Base-by-base conservation (phyloP, 2,329 filamentous ascomycete genomes). In the Nothophoma quercina region DNA sequence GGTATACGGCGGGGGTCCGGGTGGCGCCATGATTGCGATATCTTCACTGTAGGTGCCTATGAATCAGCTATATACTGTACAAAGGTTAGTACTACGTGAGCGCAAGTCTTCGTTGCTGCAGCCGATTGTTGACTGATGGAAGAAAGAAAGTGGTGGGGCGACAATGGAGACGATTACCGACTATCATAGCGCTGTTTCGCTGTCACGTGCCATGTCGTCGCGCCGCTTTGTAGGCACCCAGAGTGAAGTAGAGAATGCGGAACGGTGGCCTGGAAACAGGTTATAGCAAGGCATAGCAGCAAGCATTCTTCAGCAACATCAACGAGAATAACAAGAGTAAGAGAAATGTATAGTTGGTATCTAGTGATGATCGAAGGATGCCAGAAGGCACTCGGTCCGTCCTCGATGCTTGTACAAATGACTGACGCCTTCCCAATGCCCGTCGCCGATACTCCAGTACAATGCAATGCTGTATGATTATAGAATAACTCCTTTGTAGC, bases 1-100 rank as follows among this genome's bases (percentile, higher is more conserved):
- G 1, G 64, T 64, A 21, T 70, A 68, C 21, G 65, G 65, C 4
- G 67, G 67, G 3, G 63, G 64, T 16, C 57, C 63, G n/a, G 56
- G 58, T 4, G 59, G 60, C 40, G 59, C 58, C 66, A 67, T 67
- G 18, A 18, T 55, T 49, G 51, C 13, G 36, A 16, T 36, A 40
- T 18, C 33, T 12, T 51, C 18, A 46, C 51, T 28, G 42, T 39
- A 23, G 35, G 21, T 34, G 10, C 44, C 51, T 55, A 34, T 39
- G 23, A 10, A 33, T 55, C 35, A 55, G 44, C 49, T 44, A 22
- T 39, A 30, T 48, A 38, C 30, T 47, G 38, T 26, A 43, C 23
- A 40, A 16, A 33, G 12, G 47, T 55, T 55, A 55, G 56, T 55
- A 52, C 51, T 58, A 39, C 26, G 40, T 51, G 43, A 46, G 36